Evolutionary conservation across 139 green algal species (phyloP), one percentile per base, ranked within the genome.

Genomic region (Trebouxia sp.): DNA sequence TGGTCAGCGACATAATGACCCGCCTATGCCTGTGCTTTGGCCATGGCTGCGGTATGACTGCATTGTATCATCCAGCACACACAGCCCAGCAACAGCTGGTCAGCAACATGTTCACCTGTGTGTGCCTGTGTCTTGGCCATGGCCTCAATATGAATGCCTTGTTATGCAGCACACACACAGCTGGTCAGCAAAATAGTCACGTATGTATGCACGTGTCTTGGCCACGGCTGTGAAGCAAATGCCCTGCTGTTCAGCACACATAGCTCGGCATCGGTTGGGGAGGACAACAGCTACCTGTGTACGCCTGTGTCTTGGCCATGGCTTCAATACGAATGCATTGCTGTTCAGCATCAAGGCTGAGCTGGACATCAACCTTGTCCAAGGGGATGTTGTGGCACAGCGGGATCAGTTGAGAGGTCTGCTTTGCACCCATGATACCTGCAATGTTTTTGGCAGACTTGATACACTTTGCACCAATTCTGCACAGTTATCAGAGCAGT

Each of bases 341-440:
- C 62, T 72, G 32, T 45, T 11, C 32, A n/a, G 62, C n/a, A 35
- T 77, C 26, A 11, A 77, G 69, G 42, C 11, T 65, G 6, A 62
- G 10, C 22, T 85, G 20, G 17, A 98, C 90, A 14, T 92, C 65
- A 51, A 97, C 92, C 43, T 89, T 80, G 39, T 74, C 83, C 14
- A 98, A 83, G 11, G 87, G 72, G 8, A 98, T 87, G 75, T 88
- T 91, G 82, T 98, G 94, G 86, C 94, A 98, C 45, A 98, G 85
- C 12, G 96, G 96, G 53, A 99, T 99, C 66, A 97, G 83, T 0
- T 15, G 38, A 6, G 82, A 32, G 0, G 94, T 98, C 37, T 91
- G 83, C 82, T 99, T 99, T 47, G 96, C 96, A 3, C 77, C 96
- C 84, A 90, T 95, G 69, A 99, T 97, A 37, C 96, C 95, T 88